Conservation (phyloP, 768 basidiomycete genomes). For the Kwoniella sp. region DNA sequence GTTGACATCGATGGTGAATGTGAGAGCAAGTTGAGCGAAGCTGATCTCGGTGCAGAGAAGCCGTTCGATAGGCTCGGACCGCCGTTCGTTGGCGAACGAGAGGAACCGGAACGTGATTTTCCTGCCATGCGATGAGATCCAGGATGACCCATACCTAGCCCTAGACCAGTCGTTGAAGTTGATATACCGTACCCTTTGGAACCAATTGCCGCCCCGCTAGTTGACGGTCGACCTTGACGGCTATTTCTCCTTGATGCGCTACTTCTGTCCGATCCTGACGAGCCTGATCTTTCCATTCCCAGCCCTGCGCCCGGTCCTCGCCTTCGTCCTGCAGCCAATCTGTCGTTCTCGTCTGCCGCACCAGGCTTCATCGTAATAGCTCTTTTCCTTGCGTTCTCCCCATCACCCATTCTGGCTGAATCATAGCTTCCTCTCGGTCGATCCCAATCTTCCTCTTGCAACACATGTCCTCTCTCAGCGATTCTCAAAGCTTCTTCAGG, state of each 20-base stretch:
- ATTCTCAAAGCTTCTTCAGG: constrained; percentile 43
- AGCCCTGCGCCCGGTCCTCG: not conserved
- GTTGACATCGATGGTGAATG: constrained; percentile 12
- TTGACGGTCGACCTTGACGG: constrained; percentile 11
- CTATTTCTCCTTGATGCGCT: constrained; percentile 6
- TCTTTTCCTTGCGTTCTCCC: constrained; percentile 16
- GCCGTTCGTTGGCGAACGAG: constrained; percentile 5
- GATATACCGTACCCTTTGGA: constrained; percentile 14
- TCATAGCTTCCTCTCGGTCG: constrained; percentile 9
- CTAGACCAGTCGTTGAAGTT: constrained; percentile 14
- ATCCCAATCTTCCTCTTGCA: constrained; percentile 13
- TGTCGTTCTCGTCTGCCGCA: not conserved
- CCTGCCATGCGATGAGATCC: constrained; percentile 3
- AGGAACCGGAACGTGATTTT: constrained; percentile 2
- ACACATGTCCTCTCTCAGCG: constrained; percentile 36
- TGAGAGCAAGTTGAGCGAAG: constrained; percentile 29
- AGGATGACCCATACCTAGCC: constrained; percentile 28
- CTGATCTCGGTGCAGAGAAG: constrained; percentile 14
- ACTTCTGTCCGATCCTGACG: constrained; percentile 11
- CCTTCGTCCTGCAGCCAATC: constrained; percentile 4
- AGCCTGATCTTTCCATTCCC: constrained; percentile 5
- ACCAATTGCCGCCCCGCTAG: not conserved
- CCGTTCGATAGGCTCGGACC: not conserved
- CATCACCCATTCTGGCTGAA: constrained; percentile 5
- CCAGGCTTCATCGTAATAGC: constrained; percentile 15